phyloP scores from a whole-genome alignment of 768 basidiomycete species.

The Rhizopogon sp. region DNA sequence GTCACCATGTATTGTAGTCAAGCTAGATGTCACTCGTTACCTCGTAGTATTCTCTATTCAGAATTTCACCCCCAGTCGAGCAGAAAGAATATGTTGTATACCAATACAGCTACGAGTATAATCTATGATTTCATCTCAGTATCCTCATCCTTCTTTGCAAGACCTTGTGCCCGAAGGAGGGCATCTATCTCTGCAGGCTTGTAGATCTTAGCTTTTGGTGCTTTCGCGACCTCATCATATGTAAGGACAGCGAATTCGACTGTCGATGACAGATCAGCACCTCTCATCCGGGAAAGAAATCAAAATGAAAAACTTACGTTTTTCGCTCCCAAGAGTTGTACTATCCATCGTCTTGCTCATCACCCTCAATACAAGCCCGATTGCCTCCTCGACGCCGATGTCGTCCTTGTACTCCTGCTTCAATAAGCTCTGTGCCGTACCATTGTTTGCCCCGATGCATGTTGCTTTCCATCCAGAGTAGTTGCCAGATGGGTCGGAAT shows the following conservation, averaged over 20 bases:
- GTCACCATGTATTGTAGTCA: background rate
- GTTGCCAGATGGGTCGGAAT: constrained; percentile 97
- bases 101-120: background rate
- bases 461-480: constrained; percentile 99
- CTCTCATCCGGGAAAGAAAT: background rate
- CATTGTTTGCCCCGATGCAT: constrained; percentile 97
- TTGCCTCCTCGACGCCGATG: constrained; percentile 84
- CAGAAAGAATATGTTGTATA: background rate
- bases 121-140: constrained; percentile 61
- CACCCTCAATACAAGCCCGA: constrained; percentile 84
- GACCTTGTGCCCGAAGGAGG: constrained; percentile 68
- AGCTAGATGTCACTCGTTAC: background rate
- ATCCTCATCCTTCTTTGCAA: constrained; percentile 87
- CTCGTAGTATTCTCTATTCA: background rate
- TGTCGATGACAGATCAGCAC: constrained; percentile 25
- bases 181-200: constrained; percentile 84
- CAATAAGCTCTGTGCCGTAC: constrained; percentile 89
- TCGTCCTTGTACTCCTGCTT: constrained; percentile 99
- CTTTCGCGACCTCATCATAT: constrained; percentile 68
- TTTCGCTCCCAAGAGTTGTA: constrained; percentile 93
- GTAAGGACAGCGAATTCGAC: constrained; percentile 97
- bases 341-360: constrained; percentile 99
- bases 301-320: constrained; percentile 52
- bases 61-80: background rate
- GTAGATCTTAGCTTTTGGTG: constrained; percentile 90